Conservation (phyloP, 495 filamentous ascomycete species). For the Trichoderma erinaceum region DNA sequence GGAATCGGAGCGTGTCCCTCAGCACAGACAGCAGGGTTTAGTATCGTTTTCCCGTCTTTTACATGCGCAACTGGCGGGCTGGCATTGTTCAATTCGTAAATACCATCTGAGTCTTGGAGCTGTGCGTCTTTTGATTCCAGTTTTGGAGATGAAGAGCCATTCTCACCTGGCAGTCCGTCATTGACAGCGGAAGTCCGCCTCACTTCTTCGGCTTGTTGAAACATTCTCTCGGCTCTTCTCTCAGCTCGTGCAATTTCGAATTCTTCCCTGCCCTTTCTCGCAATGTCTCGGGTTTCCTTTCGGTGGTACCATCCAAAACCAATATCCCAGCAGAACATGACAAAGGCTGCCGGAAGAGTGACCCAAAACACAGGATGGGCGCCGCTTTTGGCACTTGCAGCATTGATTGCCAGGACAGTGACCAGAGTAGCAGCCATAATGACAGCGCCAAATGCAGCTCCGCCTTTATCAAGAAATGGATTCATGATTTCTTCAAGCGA, state of each 20-base stretch:
- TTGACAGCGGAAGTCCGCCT: background rate
- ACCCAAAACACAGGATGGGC: constrained; percentile 53
- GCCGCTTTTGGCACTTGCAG: constrained; percentile 36
- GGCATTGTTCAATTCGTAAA: background rate
- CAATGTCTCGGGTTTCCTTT: constrained; percentile 53
- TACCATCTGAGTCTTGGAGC: background rate
- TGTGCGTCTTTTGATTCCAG: background rate
- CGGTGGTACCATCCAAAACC: constrained; percentile 52
- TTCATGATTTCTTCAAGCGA: constrained; percentile 66
- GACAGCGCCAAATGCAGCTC: constrained; percentile 52
- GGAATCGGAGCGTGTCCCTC: background rate
- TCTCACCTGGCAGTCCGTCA: background rate
- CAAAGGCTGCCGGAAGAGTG: constrained; percentile 54
- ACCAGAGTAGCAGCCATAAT: constrained; percentile 58
- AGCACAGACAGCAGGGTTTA: background rate
- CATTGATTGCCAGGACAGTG: constrained; percentile 54
- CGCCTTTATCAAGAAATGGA: constrained; percentile 57
- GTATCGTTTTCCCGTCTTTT: background rate
- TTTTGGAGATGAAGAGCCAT: background rate
- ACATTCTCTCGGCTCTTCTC: constrained; percentile 31
- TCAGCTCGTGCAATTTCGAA: constrained; percentile 41
- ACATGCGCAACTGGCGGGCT: background rate
- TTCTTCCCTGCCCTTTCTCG: constrained; percentile 46
- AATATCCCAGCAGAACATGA: constrained; percentile 60
- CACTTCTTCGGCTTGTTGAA: constrained; percentile 21